These are phyloP conservation scores for Rhynchosporium agropyri DNA, from an alignment of 2,329 filamentous ascomycete genomes.

Conservation along the genomic window DNA sequence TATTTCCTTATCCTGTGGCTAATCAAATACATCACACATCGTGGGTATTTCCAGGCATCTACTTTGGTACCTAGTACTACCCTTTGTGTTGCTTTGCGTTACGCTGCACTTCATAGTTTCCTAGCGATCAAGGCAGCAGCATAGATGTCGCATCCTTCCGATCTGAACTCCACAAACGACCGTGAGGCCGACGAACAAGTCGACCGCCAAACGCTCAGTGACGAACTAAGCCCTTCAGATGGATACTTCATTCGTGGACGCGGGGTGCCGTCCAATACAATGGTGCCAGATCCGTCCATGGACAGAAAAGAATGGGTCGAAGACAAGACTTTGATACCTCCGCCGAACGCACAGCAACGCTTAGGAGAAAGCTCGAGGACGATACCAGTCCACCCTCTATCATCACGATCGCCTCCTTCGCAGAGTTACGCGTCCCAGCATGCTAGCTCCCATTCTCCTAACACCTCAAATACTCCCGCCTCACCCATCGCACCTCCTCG, in stretches of 20 bases:
- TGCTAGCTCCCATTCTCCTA: slow-evolving; percentile 17
- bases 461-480: slow-evolving; percentile 22
- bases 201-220: slow-evolving; percentile 37
- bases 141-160: slow-evolving; percentile 25
- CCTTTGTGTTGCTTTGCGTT: too few relatives aligned
- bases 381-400: slow-evolving; percentile 26
- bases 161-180: slow-evolving; percentile 30
- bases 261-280: slow-evolving; percentile 25
- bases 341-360: slow-evolving; percentile 24
- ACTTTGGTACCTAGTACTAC: slow-evolving; percentile 2
- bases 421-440: slow-evolving; percentile 32
- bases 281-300: slow-evolving; percentile 36
- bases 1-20: slow-evolving; percentile 12
- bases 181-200: slow-evolving; percentile 25
- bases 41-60: slow-evolving; percentile 25
- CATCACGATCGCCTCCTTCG: slow-evolving; percentile 28
- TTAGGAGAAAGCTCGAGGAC: slow-evolving; percentile 27
- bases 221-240: slow-evolving; percentile 39
- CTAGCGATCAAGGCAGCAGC: slow-evolving; percentile 28
- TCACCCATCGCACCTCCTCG: slow-evolving; percentile 27
- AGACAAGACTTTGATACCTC: slow-evolving; percentile 36
- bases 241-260: slow-evolving; percentile 38
- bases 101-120: neutral
- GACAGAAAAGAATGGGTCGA: slow-evolving; percentile 29
- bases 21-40: slow-evolving; percentile 5